These are phyloP conservation scores for Pichia sp. DNA, from an alignment of 1,139 yeast genomes.

Conservation along the genomic window DNA sequence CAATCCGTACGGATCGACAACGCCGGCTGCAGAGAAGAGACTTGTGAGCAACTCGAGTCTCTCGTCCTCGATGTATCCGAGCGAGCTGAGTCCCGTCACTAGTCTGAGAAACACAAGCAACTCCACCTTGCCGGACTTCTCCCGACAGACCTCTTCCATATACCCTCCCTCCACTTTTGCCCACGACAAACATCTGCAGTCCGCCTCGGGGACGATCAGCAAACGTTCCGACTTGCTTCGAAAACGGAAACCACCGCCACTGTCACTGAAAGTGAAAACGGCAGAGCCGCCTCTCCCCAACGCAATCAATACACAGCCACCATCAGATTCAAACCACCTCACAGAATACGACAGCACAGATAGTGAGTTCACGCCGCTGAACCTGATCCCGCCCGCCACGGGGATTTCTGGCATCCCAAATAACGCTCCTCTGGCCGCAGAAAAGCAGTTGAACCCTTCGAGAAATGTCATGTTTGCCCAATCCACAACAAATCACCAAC, in stretches of 20 bases:
- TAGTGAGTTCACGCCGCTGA: constrained; percentile 19
- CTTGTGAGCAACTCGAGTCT: constrained; percentile 8
- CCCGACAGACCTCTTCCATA: constrained; percentile 18
- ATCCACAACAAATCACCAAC: background rate
- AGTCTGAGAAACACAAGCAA: constrained; percentile 3
- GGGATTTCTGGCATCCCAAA: background rate
- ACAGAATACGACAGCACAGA: constrained; percentile 8
- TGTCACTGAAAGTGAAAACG: constrained; percentile 9
- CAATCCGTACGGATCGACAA: background rate
- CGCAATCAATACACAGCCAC: background rate
- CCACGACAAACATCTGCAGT: background rate
- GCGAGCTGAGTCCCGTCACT: background rate
- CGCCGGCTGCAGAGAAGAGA: background rate
- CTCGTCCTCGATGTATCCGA: constrained; percentile 17
- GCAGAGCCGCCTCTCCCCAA: background rate
- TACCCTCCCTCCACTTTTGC: constrained; percentile 13
- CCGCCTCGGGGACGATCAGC: background rate
- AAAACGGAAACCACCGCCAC: constrained; percentile 20
- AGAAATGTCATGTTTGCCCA: constrained; percentile 1
- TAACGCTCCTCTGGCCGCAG: background rate
- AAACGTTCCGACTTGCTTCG: constrained; percentile 14
- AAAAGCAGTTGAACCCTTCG: constrained; percentile 4
- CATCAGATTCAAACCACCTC: constrained; percentile 1
- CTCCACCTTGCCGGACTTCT: constrained; percentile 11
- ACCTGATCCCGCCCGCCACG: constrained; percentile 4